A percentile compares a stretch with the other conserved stretches of the same genome.
These are phyloP conservation scores for Sugiyamaella paludigena DNA, from an alignment of 1,139 yeast species.

Conservation along the genomic window DNA sequence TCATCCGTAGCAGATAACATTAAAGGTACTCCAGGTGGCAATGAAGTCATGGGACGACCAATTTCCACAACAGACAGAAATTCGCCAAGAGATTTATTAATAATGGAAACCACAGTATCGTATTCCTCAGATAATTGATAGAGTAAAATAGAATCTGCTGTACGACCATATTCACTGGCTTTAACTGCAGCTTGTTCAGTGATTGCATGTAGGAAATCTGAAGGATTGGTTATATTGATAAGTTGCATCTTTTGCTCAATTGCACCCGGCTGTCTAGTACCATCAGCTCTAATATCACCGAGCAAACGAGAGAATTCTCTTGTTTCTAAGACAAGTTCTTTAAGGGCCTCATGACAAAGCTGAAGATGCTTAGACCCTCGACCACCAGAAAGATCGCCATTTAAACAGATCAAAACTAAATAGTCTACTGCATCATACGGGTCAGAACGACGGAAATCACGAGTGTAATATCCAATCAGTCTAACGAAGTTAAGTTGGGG, in stretches of 20 bases:
- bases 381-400: conserved; percentile 33
- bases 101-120: conserved; percentile 74
- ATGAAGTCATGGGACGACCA: conserved; percentile 52
- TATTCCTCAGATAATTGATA: conserved; percentile 89
- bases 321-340: conserved; percentile 82
- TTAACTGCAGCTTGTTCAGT: conserved; percentile 81
- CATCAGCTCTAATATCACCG: conserved; percentile 77
- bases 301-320: conserved; percentile 77
- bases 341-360: conserved; percentile 73
- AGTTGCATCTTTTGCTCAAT: conserved; percentile 77
- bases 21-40: conserved; percentile 28
- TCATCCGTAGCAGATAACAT: conserved; percentile 38
- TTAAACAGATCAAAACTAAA: conserved; percentile 65
- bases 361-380: conserved; percentile 38
- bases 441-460: conserved; percentile 79
- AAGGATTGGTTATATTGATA: conserved; percentile 55
- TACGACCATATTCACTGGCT: conserved; percentile 91
- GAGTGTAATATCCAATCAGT: conserved; percentile 52
- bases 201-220: conserved; percentile 59
- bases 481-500: conserved; percentile 38
- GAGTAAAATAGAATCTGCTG: conserved; percentile 78
- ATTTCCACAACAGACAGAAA: conserved; percentile 70
- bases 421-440: conserved; percentile 92
- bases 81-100: conserved; percentile 79
- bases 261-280: conserved; percentile 77